Percentiles rank a stretch among this genome's conserved stretches.
Evolutionary conservation across 768 basidiomycete genomes (phyloP).

Genomic region (Boletus sp.): DNA sequence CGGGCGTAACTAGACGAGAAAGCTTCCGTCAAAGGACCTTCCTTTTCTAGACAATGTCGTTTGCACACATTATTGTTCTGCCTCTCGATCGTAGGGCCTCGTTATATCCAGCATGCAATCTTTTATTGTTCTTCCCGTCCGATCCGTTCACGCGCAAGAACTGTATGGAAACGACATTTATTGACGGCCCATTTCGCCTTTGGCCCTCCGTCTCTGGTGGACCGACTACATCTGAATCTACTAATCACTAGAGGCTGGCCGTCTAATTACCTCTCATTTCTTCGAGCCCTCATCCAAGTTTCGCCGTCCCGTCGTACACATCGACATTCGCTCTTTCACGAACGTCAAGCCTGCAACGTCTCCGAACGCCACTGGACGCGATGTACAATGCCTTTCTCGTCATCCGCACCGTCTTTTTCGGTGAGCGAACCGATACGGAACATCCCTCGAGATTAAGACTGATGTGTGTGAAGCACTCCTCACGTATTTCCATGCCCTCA

Average conservation of each 20-base stretch:
- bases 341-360: constrained; percentile 8
- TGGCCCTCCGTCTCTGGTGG: constrained; percentile 22
- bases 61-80: constrained; percentile 13
- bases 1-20: not conserved
- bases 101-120: not conserved
- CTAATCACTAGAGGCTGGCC: constrained; percentile 7
- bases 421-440: constrained; percentile 36
- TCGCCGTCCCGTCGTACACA: not conserved
- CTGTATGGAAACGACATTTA: constrained; percentile 15
- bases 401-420: constrained; percentile 55
- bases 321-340: constrained; percentile 13
- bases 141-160: constrained; percentile 1
- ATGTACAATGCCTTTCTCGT: constrained; percentile 57
- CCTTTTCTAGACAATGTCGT: constrained; percentile 29
- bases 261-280: not conserved
- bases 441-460: not conserved
- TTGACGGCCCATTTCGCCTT: not conserved
- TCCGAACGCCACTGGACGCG: constrained; percentile 6
- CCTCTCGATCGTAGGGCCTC: not conserved
- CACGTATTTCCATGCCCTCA: constrained; percentile 48
- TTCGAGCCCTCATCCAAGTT: not conserved
- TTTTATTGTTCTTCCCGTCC: constrained; percentile 22
- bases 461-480: constrained; percentile 36
- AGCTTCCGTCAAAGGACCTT: not conserved
- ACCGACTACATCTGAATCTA: constrained; percentile 10